Conservation (phyloP, 257 asterid species). For the Salvia rosmarinus region DNA sequence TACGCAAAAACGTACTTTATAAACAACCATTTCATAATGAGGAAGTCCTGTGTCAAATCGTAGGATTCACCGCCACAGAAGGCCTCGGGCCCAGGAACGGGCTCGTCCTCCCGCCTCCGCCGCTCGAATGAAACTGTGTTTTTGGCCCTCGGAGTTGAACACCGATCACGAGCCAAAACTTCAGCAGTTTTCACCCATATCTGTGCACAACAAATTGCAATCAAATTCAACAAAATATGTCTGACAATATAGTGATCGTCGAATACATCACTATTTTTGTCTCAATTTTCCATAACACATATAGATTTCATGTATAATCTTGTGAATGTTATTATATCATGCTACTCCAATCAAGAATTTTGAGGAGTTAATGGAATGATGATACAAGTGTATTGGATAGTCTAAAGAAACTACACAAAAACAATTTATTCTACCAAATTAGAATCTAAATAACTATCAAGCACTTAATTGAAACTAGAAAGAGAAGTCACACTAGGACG, state of each 20-base stretch:
- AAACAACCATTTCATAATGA: too few species aligned
- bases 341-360: too few species aligned
- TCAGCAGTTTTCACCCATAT: slow-evolving; percentile 95
- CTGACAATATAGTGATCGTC: neutral
- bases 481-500: neutral
- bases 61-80: slow-evolving; percentile 90
- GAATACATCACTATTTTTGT: neutral
- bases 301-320: too few species aligned
- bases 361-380: too few species aligned
- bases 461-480: neutral
- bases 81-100: slow-evolving; percentile 79
- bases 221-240: neutral
- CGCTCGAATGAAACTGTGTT: slow-evolving; percentile 28
- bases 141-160: slow-evolving; percentile 49
- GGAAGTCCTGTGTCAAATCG: too few species aligned
- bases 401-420: too few species aligned
- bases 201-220: slow-evolving; percentile 43
- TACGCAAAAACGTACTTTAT: too few species aligned
- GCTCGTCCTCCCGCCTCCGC: slow-evolving; percentile 62
- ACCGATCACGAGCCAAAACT: slow-evolving; percentile 94
- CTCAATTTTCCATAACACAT: neutral
- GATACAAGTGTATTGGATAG: too few species aligned
- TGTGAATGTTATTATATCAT: too few species aligned
- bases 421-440: neutral
- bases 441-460: neutral